Conservation (phyloP, 305 asterid genomes). For the Solanum aculeatissimum region DNA sequence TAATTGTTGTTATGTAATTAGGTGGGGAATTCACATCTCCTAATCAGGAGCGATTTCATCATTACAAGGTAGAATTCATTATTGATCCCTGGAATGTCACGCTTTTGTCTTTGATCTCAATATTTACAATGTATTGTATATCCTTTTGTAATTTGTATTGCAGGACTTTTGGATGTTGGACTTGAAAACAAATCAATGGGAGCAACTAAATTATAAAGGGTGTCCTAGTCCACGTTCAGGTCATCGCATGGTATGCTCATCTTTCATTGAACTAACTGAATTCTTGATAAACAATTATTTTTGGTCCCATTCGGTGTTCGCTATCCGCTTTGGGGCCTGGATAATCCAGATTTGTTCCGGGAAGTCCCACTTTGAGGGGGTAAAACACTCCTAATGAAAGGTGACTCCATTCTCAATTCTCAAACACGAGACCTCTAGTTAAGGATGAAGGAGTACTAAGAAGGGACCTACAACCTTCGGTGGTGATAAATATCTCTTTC, state of each 20-base stretch:
- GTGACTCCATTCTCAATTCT: not conserved
- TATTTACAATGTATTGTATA: not conserved
- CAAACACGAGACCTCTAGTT: not conserved
- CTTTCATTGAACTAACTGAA: not conserved
- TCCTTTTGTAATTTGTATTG: conserved; percentile 11
- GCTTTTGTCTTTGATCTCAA: not conserved
- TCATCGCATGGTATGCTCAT: conserved; percentile 65
- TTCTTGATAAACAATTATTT: not conserved
- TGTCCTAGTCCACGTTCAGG: conserved; percentile 99
- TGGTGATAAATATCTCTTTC: not conserved
- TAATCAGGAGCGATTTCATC: conserved; percentile 98
- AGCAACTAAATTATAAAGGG: conserved; percentile 90
- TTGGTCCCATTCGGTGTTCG: not conserved
- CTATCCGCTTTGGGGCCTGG: not conserved
- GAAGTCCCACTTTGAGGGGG: not conserved
- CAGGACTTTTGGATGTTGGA: conserved; percentile 96
- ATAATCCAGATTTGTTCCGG: not conserved
- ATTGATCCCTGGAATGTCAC: not conserved
- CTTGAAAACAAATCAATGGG: conserved; percentile 97
- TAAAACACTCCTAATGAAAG: not conserved
- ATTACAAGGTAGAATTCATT: conserved; percentile 63
- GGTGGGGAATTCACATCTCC: conserved; percentile 99
- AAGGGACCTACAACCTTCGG: not conserved
- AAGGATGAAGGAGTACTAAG: not conserved
- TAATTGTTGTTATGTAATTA: conserved; percentile 14